These are phyloP conservation scores for Jaapia argillacea DNA, from an alignment of 768 basidiomycete species.

Conservation along the genomic window DNA sequence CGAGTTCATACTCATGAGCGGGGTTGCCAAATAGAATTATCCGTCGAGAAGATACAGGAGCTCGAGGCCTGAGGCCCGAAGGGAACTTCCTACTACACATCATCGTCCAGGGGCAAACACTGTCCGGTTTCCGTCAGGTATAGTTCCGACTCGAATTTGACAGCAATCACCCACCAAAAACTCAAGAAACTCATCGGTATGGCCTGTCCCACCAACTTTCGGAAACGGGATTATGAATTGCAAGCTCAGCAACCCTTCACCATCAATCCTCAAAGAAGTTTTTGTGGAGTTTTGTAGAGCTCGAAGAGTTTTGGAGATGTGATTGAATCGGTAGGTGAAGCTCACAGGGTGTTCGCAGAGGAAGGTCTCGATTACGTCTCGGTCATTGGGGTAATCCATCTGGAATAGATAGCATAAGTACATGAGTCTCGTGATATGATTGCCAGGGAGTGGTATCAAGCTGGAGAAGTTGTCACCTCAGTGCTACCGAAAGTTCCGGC, in stretches of 20 bases:
- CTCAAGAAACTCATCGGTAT: constrained; percentile 68
- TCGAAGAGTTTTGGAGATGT: constrained; percentile 59
- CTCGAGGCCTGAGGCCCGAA: too few species aligned
- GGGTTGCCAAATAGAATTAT: too few species aligned
- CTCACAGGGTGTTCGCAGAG: constrained; percentile 60
- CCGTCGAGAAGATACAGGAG: too few species aligned
- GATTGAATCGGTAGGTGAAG: constrained; percentile 83
- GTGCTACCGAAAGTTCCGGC: constrained; percentile 78
- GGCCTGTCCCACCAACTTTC: constrained; percentile 24
- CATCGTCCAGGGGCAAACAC: constrained; percentile 18
- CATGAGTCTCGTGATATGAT: not conserved
- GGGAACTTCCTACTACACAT: too few species aligned
- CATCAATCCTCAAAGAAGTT: constrained; percentile 81
- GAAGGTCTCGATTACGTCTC: constrained; percentile 84
- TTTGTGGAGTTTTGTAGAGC: constrained; percentile 81
- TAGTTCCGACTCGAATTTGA: not conserved
- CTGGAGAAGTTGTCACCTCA: too few species aligned
- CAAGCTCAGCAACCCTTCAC: constrained; percentile 71
- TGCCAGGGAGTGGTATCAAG: constrained; percentile 7
- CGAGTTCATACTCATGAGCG: too few species aligned
- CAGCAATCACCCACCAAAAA: constrained; percentile 55
- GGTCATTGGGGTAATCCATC: constrained; percentile 96
- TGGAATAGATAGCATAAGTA: constrained; percentile 17
- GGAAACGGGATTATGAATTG: constrained; percentile 78
- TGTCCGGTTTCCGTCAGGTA: constrained; percentile 2